These are phyloP conservation scores for Colletotrichum higginsianum DNA, from an alignment of 2,329 filamentous ascomycete genomes.

Conservation along the genomic window DNA sequence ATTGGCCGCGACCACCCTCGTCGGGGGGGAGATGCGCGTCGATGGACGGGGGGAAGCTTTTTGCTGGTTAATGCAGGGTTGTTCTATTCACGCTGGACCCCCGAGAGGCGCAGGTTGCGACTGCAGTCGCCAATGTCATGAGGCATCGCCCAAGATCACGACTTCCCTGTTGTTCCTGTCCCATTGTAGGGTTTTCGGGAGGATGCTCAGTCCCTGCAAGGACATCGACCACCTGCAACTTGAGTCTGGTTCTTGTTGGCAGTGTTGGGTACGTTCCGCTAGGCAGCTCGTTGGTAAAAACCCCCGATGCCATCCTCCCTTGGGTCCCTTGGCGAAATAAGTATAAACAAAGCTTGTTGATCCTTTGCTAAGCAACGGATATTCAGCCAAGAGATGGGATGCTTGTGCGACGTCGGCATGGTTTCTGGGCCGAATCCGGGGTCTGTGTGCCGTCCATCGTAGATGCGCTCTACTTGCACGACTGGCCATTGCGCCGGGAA, in stretches of 20 bases:
- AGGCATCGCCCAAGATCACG: neutral
- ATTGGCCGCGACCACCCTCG: slow-evolving; percentile 32
- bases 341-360: slow-evolving; percentile 17
- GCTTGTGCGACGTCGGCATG: slow-evolving; percentile 40
- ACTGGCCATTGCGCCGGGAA: slow-evolving; percentile 2
- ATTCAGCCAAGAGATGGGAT: slow-evolving; percentile 29
- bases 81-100: slow-evolving; percentile 14
- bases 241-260: neutral
- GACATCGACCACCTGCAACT: neutral
- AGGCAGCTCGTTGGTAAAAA: too few relatives aligned
- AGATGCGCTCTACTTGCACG: slow-evolving; percentile 1
- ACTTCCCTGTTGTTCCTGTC: neutral
- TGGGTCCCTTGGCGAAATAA: slow-evolving; percentile 11
- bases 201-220: neutral
- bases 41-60: slow-evolving; percentile 17
- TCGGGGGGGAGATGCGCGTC: slow-evolving; percentile 22
- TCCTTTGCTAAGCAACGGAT: neutral
- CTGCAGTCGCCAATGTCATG: slow-evolving; percentile 7
- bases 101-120: slow-evolving; percentile 1
- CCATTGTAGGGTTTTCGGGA: neutral
- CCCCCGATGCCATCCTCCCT: neutral
- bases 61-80: slow-evolving; percentile 30
- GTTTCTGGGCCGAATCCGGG: slow-evolving; percentile 34
- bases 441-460: slow-evolving; percentile 33
- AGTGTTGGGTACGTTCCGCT: neutral